Conservation (phyloP, 345 rosid species). For the Populus pruinosa region DNA sequence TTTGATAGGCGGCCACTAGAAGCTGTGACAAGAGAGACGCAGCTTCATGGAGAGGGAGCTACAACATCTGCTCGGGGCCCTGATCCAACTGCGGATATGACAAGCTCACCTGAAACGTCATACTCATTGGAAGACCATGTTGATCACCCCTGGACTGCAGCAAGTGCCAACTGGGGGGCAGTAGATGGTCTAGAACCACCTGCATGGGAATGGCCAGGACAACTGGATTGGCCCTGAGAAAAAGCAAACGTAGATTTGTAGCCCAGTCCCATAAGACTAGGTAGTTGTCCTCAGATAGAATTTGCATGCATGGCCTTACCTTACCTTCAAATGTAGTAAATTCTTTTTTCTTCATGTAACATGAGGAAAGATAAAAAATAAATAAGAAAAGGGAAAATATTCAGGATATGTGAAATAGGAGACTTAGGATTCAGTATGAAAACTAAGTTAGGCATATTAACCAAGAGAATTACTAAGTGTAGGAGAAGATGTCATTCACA, state of each 20-base stretch:
- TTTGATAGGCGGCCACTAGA: constrained; percentile 87
- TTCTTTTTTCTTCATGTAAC: constrained; percentile 6
- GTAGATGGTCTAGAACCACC: constrained; percentile 33
- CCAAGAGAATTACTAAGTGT: not conserved
- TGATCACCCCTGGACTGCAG: constrained; percentile 30
- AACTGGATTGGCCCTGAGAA: constrained; percentile 42
- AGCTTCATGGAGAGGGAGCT: constrained; percentile 25
- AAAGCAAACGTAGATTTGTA: not conserved
- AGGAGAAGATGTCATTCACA: not conserved
- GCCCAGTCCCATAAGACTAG: not conserved
- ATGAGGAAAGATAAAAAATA: not conserved
- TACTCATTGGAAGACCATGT: constrained; percentile 37
- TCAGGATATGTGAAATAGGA: not conserved
- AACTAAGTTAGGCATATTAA: not conserved
- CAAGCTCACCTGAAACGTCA: constrained; percentile 50
- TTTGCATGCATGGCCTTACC: not conserved
- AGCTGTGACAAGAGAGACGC: constrained; percentile 25
- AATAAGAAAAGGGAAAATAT: not conserved
- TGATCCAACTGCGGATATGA: constrained; percentile 14
- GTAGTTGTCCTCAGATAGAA: constrained; percentile 2
- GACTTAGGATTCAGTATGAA: not conserved
- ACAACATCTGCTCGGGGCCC: constrained; percentile 28
- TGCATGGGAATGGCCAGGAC: constrained; percentile 52
- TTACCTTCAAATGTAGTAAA: not conserved
- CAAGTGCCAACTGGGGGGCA: constrained; percentile 24